Evolutionary conservation across 2,329 filamentous ascomycete species (phyloP), one percentile per base, ranked within the genome.

Genomic region (Laburnicola sp.): DNA sequence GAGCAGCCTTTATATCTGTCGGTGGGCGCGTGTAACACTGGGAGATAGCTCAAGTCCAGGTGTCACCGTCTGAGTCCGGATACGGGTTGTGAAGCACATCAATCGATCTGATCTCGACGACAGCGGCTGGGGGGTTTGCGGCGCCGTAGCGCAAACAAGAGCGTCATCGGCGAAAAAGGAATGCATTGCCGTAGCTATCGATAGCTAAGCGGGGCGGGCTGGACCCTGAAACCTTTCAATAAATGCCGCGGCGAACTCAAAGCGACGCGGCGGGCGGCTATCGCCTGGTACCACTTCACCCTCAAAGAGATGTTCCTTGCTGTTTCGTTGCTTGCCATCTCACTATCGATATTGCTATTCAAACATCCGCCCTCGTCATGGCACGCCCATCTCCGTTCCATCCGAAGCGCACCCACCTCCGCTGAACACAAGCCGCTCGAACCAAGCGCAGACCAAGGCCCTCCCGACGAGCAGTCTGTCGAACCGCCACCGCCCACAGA

Each of bases 301-400:
- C 32, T 41, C 39, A 56, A 60, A 66, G 69, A 64, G 47, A 74
- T 74, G 71, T 63, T 74, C 45, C 60, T 73, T 46, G 71, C 66
- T 41, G 63, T 73, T 43, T 70, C 71, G n/a, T 51, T 72, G 9
- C 56, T 74, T 30, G 65, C 67, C 31, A 63, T 73, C 41, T 73
- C 71, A 51, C 63, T 73, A 37, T 69, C 70, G 3, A 57, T 72
- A 16, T 60, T 73, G 21, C 48, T 72, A 11, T 73, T 72, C 57
- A 63, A 63, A 42, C 66, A 68, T 45, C 70, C 70, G n/a, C 69
- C 63, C 2, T 66, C 68, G 23, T 64, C 66, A 70, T 74, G 70
- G 71, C 58, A 53, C 28, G 50, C 63, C 46, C 62, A 56, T 38
- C 50, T 61, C 16, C 34, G 47, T 16, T 16, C 16, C 16, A 16